Percentiles rank a stretch among this genome's conserved stretches.
Evolutionary conservation across 106 monocot genomes (phyloP).

Genomic region (Dioscorea alata): DNA sequence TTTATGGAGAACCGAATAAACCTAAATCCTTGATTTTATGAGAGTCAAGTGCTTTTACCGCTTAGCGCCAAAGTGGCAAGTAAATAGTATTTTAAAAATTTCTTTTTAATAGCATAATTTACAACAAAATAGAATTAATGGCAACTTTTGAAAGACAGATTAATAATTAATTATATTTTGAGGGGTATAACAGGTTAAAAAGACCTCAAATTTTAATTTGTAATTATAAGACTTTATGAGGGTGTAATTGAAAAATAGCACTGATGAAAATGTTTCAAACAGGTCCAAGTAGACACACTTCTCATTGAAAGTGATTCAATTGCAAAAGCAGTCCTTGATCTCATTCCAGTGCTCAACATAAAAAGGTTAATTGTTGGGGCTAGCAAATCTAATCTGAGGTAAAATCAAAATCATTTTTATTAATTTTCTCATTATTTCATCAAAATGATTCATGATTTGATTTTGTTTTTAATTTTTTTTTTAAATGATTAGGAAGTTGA

Average conservation of each 20-base stretch:
- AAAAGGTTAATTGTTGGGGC: conserved; percentile 22
- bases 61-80: neutral
- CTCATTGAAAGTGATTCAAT: conserved; percentile 29
- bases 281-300: conserved; percentile 31
- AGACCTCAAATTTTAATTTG: neutral
- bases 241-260: no score
- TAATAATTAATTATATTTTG: no score
- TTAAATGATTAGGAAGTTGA: conserved; percentile 6
- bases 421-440: neutral
- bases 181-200: no score
- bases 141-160: no score
- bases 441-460: neutral
- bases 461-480: neutral
- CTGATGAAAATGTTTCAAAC: neutral
- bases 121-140: no score
- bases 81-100: neutral
- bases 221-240: no score
- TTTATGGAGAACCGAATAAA: no score
- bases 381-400: conserved; percentile 22
- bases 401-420: neutral
- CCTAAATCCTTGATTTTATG: no score
- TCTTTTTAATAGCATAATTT: neutral
- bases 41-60: no score
- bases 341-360: conserved; percentile 29
- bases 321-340: conserved; percentile 18